These are phyloP conservation scores for Penicillium tannophilum DNA, from an alignment of 495 filamentous ascomycete genomes.

Conservation along the genomic window DNA sequence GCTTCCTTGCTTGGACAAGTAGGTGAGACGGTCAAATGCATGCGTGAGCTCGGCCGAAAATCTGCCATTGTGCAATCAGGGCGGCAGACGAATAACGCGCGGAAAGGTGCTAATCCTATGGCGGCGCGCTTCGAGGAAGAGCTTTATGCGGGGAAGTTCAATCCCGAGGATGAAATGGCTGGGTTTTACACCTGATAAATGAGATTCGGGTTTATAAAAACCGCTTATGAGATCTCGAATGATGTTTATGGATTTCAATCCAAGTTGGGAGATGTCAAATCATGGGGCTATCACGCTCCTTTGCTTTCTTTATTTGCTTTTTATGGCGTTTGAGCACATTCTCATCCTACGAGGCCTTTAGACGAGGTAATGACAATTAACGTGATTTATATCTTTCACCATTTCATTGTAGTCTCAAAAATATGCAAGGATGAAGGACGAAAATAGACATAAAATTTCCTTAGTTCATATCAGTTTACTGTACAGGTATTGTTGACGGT, in stretches of 20 bases:
- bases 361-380: constrained; percentile 25
- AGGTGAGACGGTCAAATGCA: constrained; percentile 64
- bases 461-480: constrained; percentile 23
- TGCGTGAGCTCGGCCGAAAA: constrained; percentile 72
- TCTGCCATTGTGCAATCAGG: constrained; percentile 61
- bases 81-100: constrained; percentile 30
- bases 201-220: background rate
- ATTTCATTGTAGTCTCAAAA: background rate
- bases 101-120: constrained; percentile 30
- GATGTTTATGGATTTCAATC: background rate
- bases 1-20: constrained; percentile 70
- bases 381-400: constrained; percentile 3
- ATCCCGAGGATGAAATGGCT: background rate
- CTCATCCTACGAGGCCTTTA: constrained; percentile 8
- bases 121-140: constrained; percentile 34
- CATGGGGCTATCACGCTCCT: background rate
- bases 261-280: background rate
- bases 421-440: too few relatives aligned
- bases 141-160: constrained; percentile 12
- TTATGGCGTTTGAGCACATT: constrained; percentile 3
- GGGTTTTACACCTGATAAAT: constrained; percentile 7
- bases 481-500: constrained; percentile 12
- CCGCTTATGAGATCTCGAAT: background rate
- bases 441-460: constrained; percentile 3
- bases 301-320: background rate